Conservation (phyloP, 495 filamentous ascomycete species). For the Aspergillus asperescens region DNA sequence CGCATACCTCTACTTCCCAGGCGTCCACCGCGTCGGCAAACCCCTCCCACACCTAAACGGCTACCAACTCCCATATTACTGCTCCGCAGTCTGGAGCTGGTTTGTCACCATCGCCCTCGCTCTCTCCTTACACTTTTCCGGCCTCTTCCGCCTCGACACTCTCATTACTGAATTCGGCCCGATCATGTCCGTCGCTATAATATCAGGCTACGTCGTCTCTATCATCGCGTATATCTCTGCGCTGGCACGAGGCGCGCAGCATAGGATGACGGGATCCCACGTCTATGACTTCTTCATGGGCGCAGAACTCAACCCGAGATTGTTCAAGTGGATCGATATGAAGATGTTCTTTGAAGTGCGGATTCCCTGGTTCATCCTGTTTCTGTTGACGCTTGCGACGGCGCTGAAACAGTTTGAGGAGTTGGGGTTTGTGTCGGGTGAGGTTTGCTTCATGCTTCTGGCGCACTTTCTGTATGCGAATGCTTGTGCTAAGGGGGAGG, state of each 20-base stretch:
- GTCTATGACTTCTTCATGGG: slow-evolving; percentile 99
- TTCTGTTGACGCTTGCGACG: slow-evolving; percentile 68
- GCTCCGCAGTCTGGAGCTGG: slow-evolving; percentile 73
- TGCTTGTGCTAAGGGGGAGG: slow-evolving; percentile 91
- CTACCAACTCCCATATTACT: slow-evolving; percentile 79
- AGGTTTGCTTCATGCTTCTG: slow-evolving; percentile 77
- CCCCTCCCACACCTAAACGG: slow-evolving; percentile 71
- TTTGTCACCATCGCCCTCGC: slow-evolving; percentile 71
- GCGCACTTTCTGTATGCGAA: slow-evolving; percentile 92
- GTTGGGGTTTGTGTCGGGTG: slow-evolving; percentile 82
- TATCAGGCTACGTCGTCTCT: slow-evolving; percentile 73
- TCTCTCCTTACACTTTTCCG: slow-evolving; percentile 61
- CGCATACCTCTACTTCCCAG: slow-evolving; percentile 74
- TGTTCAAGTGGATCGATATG: slow-evolving; percentile 85
- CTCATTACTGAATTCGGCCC: slow-evolving; percentile 87
- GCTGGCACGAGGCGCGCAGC: slow-evolving; percentile 65
- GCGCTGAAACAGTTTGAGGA: slow-evolving; percentile 79
- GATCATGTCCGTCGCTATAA: slow-evolving; percentile 77
- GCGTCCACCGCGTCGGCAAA: slow-evolving; percentile 72
- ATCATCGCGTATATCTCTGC: slow-evolving; percentile 78
- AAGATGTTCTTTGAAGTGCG: slow-evolving; percentile 99
- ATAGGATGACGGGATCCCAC: slow-evolving; percentile 87
- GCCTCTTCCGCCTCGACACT: slow-evolving; percentile 77
- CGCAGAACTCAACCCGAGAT: slow-evolving; percentile 87
- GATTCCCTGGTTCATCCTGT: slow-evolving; percentile 90